These are phyloP conservation scores for Candida pini DNA, from an alignment of 805 yeast species.

Conservation along the genomic window DNA sequence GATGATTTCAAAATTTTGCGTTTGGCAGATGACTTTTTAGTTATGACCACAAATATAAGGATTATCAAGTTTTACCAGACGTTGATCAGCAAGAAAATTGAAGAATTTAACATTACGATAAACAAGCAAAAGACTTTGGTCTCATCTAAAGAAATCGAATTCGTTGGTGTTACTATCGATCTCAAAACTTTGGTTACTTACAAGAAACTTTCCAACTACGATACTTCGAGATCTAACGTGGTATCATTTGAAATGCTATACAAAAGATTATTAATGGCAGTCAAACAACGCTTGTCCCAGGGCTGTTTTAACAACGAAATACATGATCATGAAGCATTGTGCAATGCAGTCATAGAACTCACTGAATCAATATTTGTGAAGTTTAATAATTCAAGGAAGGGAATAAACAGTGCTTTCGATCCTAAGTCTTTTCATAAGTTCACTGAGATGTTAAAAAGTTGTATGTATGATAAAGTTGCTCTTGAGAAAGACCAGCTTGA, in stretches of 20 bases:
- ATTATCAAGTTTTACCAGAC: conserved; percentile 27
- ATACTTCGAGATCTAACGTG: conserved; percentile 5
- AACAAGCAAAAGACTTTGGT: conserved; percentile 35
- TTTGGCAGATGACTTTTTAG: conserved; percentile 79
- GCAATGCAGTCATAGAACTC: conserved; percentile 13
- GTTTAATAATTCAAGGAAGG: conserved; percentile 14
- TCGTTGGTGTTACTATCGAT: conserved; percentile 39
- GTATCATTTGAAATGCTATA: conserved; percentile 19
- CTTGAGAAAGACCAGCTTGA: too few species aligned
- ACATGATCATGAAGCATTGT: conserved; percentile 17
- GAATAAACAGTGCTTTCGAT: too few species aligned
- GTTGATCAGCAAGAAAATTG: conserved; percentile 32
- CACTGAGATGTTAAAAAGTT: too few species aligned
- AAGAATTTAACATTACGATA: conserved; percentile 36
- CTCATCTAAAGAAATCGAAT: conserved; percentile 23
- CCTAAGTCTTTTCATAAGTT: too few species aligned
- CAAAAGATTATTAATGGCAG: conserved; percentile 19
- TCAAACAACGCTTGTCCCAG: conserved; percentile 29
- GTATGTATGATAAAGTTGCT: too few species aligned
- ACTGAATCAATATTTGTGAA: conserved; percentile 13
- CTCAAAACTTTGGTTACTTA: conserved; percentile 28
- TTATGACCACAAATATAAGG: conserved; percentile 44
- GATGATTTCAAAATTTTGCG: conserved; percentile 40
- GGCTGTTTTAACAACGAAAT: conserved; percentile 22
- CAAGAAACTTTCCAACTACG: conserved; percentile 26